A percentile compares a stretch with the other conserved stretches of the same genome.
phyloP scores from a whole-genome alignment of 2,329 filamentous ascomycete genomes.

The Lachnellula arida region DNA sequence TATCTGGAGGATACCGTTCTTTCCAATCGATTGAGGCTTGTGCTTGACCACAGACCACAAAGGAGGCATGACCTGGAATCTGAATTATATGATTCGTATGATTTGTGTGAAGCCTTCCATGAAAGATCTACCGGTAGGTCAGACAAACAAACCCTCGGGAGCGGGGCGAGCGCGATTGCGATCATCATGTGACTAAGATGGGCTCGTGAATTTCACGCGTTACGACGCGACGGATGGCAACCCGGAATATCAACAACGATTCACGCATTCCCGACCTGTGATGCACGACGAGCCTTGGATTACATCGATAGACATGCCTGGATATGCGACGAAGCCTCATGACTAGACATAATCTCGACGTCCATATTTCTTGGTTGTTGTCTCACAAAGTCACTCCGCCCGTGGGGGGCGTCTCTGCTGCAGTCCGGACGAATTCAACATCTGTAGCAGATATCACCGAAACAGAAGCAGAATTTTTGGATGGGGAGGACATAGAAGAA shows the following conservation, averaged over 20 bases:
- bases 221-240: neutral
- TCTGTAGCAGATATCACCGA: constrained; percentile 1
- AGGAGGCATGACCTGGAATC: no score
- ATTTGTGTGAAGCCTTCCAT: no score
- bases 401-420: constrained; percentile 11
- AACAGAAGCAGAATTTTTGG: constrained; percentile 1
- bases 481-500: constrained; percentile 12
- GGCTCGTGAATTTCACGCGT: neutral
- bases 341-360: constrained; percentile 33
- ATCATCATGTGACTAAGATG: no score
- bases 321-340: constrained; percentile 26
- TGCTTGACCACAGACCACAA: no score
- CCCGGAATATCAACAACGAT: neutral
- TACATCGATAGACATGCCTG: constrained; percentile 23
- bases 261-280: neutral
- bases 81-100: no score
- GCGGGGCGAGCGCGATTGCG: no score
- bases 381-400: constrained; percentile 25
- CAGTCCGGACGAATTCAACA: constrained; percentile 4
- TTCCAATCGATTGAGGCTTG: no score
- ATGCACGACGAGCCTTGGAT: neutral
- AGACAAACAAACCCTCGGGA: no score
- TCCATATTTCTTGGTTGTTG: constrained; percentile 33
- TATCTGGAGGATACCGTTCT: no score
- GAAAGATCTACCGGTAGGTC: no score